A percentile compares a stretch with the other conserved stretches of the same genome.
Conservation (phyloP, 2,329 filamentous ascomycete genomes). For the Diatrype stigma region DNA sequence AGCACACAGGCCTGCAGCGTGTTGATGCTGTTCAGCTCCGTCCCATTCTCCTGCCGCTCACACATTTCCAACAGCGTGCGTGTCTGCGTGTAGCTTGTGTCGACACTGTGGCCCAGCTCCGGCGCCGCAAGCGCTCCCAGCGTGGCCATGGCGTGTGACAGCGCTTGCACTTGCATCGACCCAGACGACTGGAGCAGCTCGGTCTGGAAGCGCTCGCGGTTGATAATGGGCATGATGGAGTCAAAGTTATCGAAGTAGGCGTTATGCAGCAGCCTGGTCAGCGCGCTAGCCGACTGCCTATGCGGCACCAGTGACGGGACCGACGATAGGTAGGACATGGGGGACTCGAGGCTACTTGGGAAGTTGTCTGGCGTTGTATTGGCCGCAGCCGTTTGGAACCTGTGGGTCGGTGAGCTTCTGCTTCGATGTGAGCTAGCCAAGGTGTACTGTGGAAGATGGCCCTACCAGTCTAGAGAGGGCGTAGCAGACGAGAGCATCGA, state of each 20-base stretch:
- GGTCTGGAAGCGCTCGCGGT: slow-evolving; percentile 1
- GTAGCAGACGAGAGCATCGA: too few relatives aligned
- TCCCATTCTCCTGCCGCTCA: slow-evolving; percentile 1
- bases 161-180: background rate
- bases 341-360: too few relatives aligned
- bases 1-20: slow-evolving; percentile 2
- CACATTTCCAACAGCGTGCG: slow-evolving; percentile 4
- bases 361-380: too few relatives aligned
- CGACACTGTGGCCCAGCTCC: background rate
- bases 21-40: slow-evolving; percentile 1
- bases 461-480: too few relatives aligned
- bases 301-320: too few relatives aligned
- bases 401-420: too few relatives aligned
- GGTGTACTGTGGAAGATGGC: too few relatives aligned
- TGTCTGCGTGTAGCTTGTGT: slow-evolving; percentile 2
- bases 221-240: slow-evolving; percentile 3
- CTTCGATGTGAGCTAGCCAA: too few relatives aligned
- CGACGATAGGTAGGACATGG: too few relatives aligned
- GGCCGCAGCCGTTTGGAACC: too few relatives aligned
- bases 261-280: too few relatives aligned
- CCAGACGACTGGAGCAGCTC: background rate
- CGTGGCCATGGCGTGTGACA: slow-evolving; percentile 1
- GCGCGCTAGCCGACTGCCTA: too few relatives aligned
- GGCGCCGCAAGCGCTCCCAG: background rate
- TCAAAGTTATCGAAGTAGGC: slow-evolving; percentile 8